A percentile compares a stretch with the other conserved stretches of the same genome.
phyloP scores from a whole-genome alignment of 495 filamentous ascomycete genomes.

The Aspergillus affinis region DNA sequence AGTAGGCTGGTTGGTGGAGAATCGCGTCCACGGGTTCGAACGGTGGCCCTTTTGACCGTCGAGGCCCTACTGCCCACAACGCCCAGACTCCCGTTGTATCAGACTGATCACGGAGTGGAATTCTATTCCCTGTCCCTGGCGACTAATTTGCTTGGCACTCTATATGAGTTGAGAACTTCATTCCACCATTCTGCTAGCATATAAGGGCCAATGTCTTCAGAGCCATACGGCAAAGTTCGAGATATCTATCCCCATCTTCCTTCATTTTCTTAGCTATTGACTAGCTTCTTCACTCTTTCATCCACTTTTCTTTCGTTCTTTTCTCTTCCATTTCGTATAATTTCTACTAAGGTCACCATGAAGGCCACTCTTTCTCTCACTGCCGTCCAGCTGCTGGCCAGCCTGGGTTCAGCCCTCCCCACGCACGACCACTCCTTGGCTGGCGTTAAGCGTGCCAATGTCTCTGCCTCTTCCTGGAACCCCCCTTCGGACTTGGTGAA shows the following conservation, averaged over 20 bases:
- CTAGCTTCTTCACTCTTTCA: conserved; percentile 1
- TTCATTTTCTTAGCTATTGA: background rate
- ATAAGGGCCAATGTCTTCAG: background rate
- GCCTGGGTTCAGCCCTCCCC: conserved; percentile 15
- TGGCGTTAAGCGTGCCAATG: conserved; percentile 6
- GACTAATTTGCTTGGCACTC: background rate
- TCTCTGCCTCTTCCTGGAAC: conserved; percentile 14
- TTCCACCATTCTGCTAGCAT: background rate
- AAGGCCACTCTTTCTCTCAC: conserved; percentile 17
- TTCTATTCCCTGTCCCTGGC: background rate
- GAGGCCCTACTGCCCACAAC: background rate
- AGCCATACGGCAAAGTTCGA: background rate
- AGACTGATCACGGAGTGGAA: background rate
- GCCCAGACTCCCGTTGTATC: background rate
- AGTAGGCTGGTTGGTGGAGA: background rate
- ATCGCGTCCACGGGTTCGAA: background rate
- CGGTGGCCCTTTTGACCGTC: background rate
- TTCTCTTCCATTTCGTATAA: conserved; percentile 3
- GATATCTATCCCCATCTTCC: background rate
- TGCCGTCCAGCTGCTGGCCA: conserved; percentile 23
- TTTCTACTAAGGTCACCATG: conserved; percentile 10
- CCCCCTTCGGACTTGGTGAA: conserved; percentile 15
- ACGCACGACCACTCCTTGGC: conserved; percentile 2
- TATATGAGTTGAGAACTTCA: background rate
- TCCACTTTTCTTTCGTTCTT: background rate